Base-by-base conservation (phyloP, 208 protist species). In the Wallacemonas rigidus region DNA sequence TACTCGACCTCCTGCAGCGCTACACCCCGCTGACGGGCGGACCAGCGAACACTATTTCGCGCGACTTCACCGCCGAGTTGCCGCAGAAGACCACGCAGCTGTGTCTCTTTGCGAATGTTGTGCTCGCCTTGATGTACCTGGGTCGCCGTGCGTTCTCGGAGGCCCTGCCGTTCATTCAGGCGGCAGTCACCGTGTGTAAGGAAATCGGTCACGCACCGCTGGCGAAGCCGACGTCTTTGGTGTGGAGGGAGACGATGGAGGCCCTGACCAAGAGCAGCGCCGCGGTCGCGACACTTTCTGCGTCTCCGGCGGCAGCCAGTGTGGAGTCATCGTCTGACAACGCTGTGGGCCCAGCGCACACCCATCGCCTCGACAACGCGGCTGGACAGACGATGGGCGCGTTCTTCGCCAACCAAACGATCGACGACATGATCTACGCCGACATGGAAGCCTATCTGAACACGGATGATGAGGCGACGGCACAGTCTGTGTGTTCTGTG, bases 71-170 rank as follows among this genome's bases (percentile, higher is more conserved):
- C 35, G 64, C 81, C 6, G 69, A 75, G 11, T 68, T 76, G 5
- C 64, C 63, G 8, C 79, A 83, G 48, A 74, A 68, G 14, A 57
- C 80, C 1, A 79, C 70, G 70, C 83, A 83, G 69, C 80, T 88
- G 43, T 75, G 74, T 2, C 76, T 87, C 1, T 72, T 91, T n/a
- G 79, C 74, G 11, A 80, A 87, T 64, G 57, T 90, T 43, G 63
- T 87, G 47, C 71, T 83, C 48, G 56, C 75, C 12, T 60, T 89
- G 36, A 71, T 89, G 15, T 81, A 80, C 69, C 62, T 79, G 53
- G 64, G 63, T 43, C 73, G 74, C 47, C 72, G 79, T 54, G 77
- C 79, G 56, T 74, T 74, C 61, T 73, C 64, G 57, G 79, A 86
- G 26, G 76, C 75, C 36, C 70, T 86, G 35, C 68, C 69, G n/a